Base-by-base conservation (phyloP, 169 alveolate species). In the Cryptosporidium andersoni region DNA sequence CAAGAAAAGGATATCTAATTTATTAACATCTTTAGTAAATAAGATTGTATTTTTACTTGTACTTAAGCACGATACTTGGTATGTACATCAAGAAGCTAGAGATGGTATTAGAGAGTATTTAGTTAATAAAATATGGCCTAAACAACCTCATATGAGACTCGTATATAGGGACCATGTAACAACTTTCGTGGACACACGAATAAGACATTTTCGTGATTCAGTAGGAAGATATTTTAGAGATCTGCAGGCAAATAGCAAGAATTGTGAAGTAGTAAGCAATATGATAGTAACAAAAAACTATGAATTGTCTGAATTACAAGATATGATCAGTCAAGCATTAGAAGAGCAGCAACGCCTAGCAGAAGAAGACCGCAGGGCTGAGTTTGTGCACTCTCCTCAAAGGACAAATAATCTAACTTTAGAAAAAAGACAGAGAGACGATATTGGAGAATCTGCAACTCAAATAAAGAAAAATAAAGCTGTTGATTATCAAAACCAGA, bases 31-130 rank as follows among this genome's bases (percentile, higher is more conserved):
- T 11, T 49, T 74, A 48, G 85, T 74, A 12, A 74, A 74, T 48
- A 74, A 74, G 49, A 74, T 74, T 1, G 85, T 74, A 3, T 74
- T 74, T 74, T 60, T 74, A 43, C 34, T 74, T 14, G 85, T 74
- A 2, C 52, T 74, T 45, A 53, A 16, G 11, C 85, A 74, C 48
- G 85, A 74, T 60, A 74, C 85, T 34, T 74, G 85, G 85, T 74
- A 74, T 74, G 85, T 74, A 12, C 85, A 74, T 55, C 85, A 74
- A 47, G 85, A 74, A 48, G 85, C 85, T 34, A 74, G 85, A 45
- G 85, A 74, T 58, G 85, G 85, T 25, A 43, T 74, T 16, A 55
- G 85, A 40, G 85, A 74, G 37, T 74, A 74, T 58, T 14, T 74
- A 12, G 74, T 74, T 42, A 64, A 74, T 12, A 74, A 58, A 25